These are phyloP conservation scores for Yamadazyma mexicana DNA, from an alignment of 1,139 yeast genomes.

Conservation along the genomic window DNA sequence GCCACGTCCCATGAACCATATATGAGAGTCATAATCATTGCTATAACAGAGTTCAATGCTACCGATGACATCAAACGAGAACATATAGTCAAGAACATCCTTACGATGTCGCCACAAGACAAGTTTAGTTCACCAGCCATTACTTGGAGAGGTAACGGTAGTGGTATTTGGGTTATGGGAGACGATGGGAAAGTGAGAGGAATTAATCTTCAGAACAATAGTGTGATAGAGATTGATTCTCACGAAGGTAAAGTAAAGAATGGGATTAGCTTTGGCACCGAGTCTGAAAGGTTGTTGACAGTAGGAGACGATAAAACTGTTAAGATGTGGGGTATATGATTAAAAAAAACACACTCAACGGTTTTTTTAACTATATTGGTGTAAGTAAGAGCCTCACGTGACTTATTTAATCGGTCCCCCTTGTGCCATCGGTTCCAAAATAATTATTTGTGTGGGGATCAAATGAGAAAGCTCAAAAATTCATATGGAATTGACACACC, in stretches of 20 bases:
- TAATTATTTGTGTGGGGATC: slow-evolving; percentile 9
- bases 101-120: slow-evolving; percentile 69
- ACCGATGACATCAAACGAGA: slow-evolving; percentile 29
- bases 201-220: slow-evolving; percentile 38
- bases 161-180: slow-evolving; percentile 67
- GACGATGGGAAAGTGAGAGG: slow-evolving; percentile 72
- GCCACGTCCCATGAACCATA: slow-evolving; percentile 79
- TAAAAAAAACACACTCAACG: too few relatives aligned
- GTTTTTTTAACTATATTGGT: too few relatives aligned
- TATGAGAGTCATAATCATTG: slow-evolving; percentile 54
- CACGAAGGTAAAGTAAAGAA: slow-evolving; percentile 54
- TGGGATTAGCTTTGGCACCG: slow-evolving; percentile 20
- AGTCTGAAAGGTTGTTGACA: slow-evolving; percentile 13
- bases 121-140: slow-evolving; percentile 61
- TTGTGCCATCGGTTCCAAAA: not conserved
- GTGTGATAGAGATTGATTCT: slow-evolving; percentile 25
- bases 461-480: not conserved
- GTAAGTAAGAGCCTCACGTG: too few relatives aligned
- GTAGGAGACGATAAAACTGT: slow-evolving; percentile 15
- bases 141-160: slow-evolving; percentile 29
- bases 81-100: slow-evolving; percentile 55
- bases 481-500: slow-evolving; percentile 9
- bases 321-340: slow-evolving; percentile 11
- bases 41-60: slow-evolving; percentile 28
- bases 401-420: not conserved